phyloP scores from a whole-genome alignment of 331 rosid species.

The Cydonia oblonga region DNA sequence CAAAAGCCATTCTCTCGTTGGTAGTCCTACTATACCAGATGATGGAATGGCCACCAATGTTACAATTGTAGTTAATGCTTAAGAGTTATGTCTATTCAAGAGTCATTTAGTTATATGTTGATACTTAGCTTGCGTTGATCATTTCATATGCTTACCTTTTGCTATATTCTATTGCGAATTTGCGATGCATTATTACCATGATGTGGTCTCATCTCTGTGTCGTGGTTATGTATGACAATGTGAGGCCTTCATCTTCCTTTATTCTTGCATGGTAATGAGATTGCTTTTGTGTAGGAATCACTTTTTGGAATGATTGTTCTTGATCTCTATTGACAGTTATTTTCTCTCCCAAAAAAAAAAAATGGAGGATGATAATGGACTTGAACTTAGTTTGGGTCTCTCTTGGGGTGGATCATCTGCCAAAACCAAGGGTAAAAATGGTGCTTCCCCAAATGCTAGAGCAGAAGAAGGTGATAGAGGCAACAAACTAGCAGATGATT shows the following conservation, averaged over 20 bases:
- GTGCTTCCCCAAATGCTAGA: constrained; percentile 48
- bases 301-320: constrained; percentile 7
- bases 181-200: not conserved
- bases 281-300: constrained; percentile 10
- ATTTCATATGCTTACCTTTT: not conserved
- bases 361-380: constrained; percentile 92
- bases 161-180: not conserved
- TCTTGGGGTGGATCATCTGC: constrained; percentile 69
- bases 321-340: constrained; percentile 11
- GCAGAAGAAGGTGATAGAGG: constrained; percentile 63
- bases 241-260: too few relatives aligned
- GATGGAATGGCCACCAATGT: not conserved
- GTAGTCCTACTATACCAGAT: not conserved
- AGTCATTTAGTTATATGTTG: not conserved
- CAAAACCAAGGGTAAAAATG: constrained; percentile 67
- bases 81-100: not conserved
- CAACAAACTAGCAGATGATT: constrained; percentile 61
- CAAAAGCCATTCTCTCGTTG: not conserved
- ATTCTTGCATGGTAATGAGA: not conserved
- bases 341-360: constrained; percentile 1
- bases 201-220: not conserved
- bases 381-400: constrained; percentile 94
- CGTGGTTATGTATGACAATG: too few relatives aligned
- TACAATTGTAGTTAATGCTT: not conserved
- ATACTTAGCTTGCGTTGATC: not conserved